Base-by-base conservation (phyloP, 495 filamentous ascomycete genomes). In the Aspergillus funiculosus region DNA sequence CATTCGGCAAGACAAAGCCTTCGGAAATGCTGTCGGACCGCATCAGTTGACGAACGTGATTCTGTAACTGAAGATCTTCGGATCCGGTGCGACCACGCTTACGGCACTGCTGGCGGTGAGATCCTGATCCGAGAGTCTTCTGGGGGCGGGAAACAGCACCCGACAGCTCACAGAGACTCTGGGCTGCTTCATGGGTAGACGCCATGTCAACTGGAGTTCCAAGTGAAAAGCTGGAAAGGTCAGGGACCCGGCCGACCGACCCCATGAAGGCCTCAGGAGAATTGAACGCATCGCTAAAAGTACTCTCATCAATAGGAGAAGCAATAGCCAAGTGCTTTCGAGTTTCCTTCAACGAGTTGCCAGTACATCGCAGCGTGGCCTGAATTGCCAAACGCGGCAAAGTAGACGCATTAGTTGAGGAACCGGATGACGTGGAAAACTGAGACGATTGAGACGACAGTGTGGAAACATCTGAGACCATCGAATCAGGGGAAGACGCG, bases 401-500 rank as follows among this genome's bases (percentile, higher is more conserved):
- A 64, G 61, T 64, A 54, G 81, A 78, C 76, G 81, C 84, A 73
- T 71, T 75, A 52, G 73, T 71, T 39, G 81, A 86, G 32, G 83
- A 81, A 59, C 71, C 81, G 51, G 81, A 85, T 13, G 82, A 86
- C 63, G 85, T 79, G 1, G 83, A 87, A 27, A 82, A 86, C 45
- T 82, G 75, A 52, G 84, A 87, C 46, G 81, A 76, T 49, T 77
- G 79, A 48, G 63, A 74, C 45, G 73, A 72, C 38, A 71, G 18
- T 51, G 74, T 71, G 28, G 85, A 90, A 36, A 73, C 80, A 64
- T 94, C 89, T 36, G 87, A 92, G 18, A 94, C 69, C 87, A 92
- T 90, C 45, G 88, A 94, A 54, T 94, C 89, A 31, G 89, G 89
- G 26, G 88, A 94, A 39, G 88, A 94, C 29, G 79, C 74, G 21